These are phyloP conservation scores for Serendipita sp. DNA, from an alignment of 768 basidiomycete species.

Conservation along the genomic window DNA sequence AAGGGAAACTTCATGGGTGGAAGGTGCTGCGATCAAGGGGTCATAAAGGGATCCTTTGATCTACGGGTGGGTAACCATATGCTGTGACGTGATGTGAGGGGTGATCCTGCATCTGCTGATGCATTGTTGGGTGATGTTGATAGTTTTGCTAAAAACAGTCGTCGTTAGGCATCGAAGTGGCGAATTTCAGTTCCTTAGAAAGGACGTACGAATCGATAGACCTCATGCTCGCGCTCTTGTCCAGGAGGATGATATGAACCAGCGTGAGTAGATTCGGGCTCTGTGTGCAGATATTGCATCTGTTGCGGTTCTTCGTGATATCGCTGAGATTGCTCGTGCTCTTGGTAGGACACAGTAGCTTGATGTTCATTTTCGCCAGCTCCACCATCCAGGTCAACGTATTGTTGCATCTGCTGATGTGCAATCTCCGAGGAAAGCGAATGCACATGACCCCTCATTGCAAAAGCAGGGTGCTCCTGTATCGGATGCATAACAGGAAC, in stretches of 20 bases:
- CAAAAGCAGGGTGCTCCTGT: not conserved
- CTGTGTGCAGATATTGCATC: not conserved
- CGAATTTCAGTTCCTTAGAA: not conserved
- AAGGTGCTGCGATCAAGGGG: not conserved
- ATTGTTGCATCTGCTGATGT: not conserved
- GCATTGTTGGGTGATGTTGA: not conserved
- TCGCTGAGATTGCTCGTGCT: not conserved
- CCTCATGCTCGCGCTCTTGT: not conserved
- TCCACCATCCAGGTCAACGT: not conserved
- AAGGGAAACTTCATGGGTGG: not conserved
- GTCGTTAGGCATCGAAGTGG: not conserved
- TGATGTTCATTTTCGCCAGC: not conserved
- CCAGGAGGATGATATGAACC: not conserved
- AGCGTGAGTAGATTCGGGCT: too few relatives aligned
- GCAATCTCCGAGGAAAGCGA: conserved; percentile 2
- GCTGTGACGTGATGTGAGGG: not conserved
- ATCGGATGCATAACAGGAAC: not conserved
- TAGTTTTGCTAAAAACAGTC: not conserved
- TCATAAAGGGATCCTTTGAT: not conserved
- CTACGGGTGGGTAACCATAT: not conserved
- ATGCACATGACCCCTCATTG: not conserved
- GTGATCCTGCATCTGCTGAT: not conserved
- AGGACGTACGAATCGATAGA: not conserved
- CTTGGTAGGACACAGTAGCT: not conserved
- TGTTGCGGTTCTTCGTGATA: not conserved